Conservation (phyloP, 2,329 filamentous ascomycete species). For the Colletotrichum caudatum region DNA sequence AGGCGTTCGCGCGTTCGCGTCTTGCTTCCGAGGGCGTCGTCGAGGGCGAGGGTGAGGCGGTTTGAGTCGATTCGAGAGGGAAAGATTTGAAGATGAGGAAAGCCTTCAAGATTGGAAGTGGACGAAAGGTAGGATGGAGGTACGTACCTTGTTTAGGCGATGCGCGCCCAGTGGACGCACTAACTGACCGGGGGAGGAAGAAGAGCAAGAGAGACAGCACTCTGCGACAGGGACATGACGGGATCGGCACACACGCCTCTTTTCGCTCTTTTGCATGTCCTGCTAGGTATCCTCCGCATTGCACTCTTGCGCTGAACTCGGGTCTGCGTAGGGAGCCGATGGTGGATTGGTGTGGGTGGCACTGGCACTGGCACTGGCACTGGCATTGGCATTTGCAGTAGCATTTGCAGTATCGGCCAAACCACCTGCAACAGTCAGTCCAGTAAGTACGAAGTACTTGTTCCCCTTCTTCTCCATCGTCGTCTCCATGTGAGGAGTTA, state of each 20-base stretch:
- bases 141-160: slow-evolving; percentile 42
- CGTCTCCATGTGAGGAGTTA: slow-evolving; percentile 2
- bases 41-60: slow-evolving; percentile 28
- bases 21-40: slow-evolving; percentile 25
- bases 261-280: slow-evolving; percentile 24
- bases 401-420: slow-evolving; percentile 6
- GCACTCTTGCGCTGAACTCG: slow-evolving; percentile 17
- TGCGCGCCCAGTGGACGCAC: too few species aligned
- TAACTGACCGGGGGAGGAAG: background rate
- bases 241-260: slow-evolving; percentile 30
- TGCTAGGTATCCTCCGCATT: slow-evolving; percentile 8
- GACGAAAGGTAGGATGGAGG: slow-evolving; percentile 41
- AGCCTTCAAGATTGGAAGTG: slow-evolving; percentile 42
- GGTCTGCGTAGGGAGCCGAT: slow-evolving; percentile 14
- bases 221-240: slow-evolving; percentile 22
- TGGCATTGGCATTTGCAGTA: slow-evolving; percentile 16
- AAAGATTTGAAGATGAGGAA: slow-evolving; percentile 39
- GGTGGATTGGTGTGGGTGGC: slow-evolving; percentile 12
- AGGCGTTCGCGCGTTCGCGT: slow-evolving; percentile 18
- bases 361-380: background rate
- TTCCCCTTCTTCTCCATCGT: slow-evolving; percentile 7
- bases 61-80: slow-evolving; percentile 41
- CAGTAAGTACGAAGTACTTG: background rate
- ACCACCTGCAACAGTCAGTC: background rate
- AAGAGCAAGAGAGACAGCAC: slow-evolving; percentile 9